A percentile compares a stretch with the other conserved stretches of the same genome.
Evolutionary conservation across 257 asterid species (phyloP).

Genomic region (Cynanchum wilfordii): DNA sequence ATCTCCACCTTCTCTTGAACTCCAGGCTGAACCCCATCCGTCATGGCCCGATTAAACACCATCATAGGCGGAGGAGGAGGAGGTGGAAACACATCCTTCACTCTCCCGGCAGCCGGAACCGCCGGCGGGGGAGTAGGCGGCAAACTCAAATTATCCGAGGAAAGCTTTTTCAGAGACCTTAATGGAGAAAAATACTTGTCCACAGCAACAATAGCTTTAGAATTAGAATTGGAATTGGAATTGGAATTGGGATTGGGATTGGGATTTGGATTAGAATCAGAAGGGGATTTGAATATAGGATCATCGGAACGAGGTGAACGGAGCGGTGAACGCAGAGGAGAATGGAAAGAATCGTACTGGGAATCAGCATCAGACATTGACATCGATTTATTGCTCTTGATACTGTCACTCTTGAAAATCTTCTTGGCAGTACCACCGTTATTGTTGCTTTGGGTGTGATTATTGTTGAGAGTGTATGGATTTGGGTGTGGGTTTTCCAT

Average conservation of each 20-base stretch:
- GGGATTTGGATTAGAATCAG: slow-evolving; percentile 18
- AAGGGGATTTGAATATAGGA: slow-evolving; percentile 30
- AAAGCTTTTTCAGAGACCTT: slow-evolving; percentile 43
- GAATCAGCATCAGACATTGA: slow-evolving; percentile 92
- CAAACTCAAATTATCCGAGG: slow-evolving; percentile 29
- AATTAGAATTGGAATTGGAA: slow-evolving; percentile 17
- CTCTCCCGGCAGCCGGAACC: slow-evolving; percentile 30
- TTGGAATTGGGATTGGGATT: slow-evolving; percentile 14
- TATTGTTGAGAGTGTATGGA: slow-evolving; percentile 1
- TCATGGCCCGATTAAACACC: slow-evolving; percentile 38
- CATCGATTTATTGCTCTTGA: slow-evolving; percentile 48
- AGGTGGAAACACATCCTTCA: slow-evolving; percentile 23
- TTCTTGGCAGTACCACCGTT: background rate
- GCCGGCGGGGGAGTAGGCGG: slow-evolving; percentile 19
- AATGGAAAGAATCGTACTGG: slow-evolving; percentile 62
- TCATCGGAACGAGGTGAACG: slow-evolving; percentile 64
- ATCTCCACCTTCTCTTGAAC: slow-evolving; percentile 44
- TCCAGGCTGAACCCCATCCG: slow-evolving; percentile 37
- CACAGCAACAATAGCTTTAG: slow-evolving; percentile 39
- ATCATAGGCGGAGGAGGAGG: slow-evolving; percentile 33
- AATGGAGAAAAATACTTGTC: slow-evolving; percentile 46
- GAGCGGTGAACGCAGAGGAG: slow-evolving; percentile 74
- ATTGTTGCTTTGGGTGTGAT: slow-evolving; percentile 1
- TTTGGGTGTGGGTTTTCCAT: slow-evolving; percentile 24
- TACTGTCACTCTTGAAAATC: slow-evolving; percentile 14